Conservation (phyloP, 768 basidiomycete species). For the Pisolithus tinctorius region DNA sequence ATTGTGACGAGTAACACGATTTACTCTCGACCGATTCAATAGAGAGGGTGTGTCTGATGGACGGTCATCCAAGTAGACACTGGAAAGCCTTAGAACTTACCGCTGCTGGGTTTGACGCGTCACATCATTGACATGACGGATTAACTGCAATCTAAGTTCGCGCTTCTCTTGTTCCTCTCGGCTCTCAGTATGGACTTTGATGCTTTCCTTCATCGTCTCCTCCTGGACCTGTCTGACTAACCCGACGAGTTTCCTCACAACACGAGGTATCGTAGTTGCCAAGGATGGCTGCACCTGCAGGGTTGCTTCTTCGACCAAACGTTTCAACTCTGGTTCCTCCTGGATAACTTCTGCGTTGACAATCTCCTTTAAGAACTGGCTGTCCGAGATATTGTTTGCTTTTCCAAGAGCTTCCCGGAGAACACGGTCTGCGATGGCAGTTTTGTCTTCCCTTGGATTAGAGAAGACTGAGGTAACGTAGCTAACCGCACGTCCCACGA, state of each 20-base stretch:
- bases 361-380: conserved; percentile 11
- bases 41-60: conserved; percentile 4
- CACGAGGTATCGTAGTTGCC: not conserved
- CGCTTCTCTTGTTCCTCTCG: conserved; percentile 5
- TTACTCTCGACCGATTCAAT: not conserved
- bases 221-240: conserved; percentile 8
- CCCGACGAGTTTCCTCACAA: conserved; percentile 6
- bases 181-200: not conserved
- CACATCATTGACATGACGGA: conserved; percentile 12
- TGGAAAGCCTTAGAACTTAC: conserved; percentile 3
- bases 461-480: not conserved
- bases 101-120: conserved; percentile 2
- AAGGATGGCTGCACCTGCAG: not conserved
- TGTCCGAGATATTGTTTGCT: conserved; percentile 5
- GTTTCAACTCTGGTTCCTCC: not conserved
- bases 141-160: conserved; percentile 12
- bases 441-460: not conserved
- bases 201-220: not conserved
- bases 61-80: not conserved
- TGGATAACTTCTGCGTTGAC: conserved; percentile 3
- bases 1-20: not conserved
- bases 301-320: not conserved
- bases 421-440: not conserved
- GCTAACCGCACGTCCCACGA: too few relatives aligned
- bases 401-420: not conserved